Percentiles rank a stretch among this genome's conserved stretches.
phyloP scores from a whole-genome alignment of 805 yeast species.

The Henningerozyma blattae region DNA sequence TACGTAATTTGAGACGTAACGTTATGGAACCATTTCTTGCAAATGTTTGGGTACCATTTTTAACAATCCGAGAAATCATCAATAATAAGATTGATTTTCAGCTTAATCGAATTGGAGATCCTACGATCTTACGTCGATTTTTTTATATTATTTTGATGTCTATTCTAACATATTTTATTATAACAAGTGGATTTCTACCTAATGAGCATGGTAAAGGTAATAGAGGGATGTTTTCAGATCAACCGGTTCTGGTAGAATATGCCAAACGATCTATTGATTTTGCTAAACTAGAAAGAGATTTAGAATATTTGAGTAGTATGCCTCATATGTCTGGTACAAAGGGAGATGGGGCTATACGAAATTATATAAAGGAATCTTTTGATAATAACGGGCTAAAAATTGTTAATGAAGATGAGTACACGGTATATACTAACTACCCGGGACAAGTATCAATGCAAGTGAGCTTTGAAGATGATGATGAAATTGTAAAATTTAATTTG shows the following conservation, averaged over 20 bases:
- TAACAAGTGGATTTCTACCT: slow-evolving; percentile 45
- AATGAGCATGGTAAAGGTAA: slow-evolving; percentile 26
- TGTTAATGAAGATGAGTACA: slow-evolving; percentile 31
- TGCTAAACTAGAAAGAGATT: slow-evolving; percentile 46
- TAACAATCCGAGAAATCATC: slow-evolving; percentile 23
- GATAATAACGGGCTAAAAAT: slow-evolving; percentile 41
- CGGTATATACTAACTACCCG: slow-evolving; percentile 47
- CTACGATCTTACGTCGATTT: slow-evolving; percentile 67
- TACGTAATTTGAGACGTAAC: too few relatives aligned
- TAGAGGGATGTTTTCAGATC: slow-evolving; percentile 54
- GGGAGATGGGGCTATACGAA: slow-evolving; percentile 67
- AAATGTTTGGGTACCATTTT: slow-evolving; percentile 36
- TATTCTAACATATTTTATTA: slow-evolving; percentile 41
- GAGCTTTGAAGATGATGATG: slow-evolving; percentile 15
- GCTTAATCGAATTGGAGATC: slow-evolving; percentile 67
- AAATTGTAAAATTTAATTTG: slow-evolving; percentile 17
- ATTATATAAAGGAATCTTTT: slow-evolving; percentile 50
- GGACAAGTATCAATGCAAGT: background rate
- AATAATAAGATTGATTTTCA: slow-evolving; percentile 40
- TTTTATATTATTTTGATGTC: slow-evolving; percentile 59
- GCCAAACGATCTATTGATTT: slow-evolving; percentile 42
- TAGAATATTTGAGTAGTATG: slow-evolving; percentile 65
- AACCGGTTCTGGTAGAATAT: slow-evolving; percentile 36
- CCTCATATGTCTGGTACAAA: slow-evolving; percentile 83
- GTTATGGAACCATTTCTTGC: slow-evolving; percentile 29